These are phyloP conservation scores for Colletotrichum sp. DNA, from an alignment of 2,329 filamentous ascomycete genomes.

Conservation along the genomic window DNA sequence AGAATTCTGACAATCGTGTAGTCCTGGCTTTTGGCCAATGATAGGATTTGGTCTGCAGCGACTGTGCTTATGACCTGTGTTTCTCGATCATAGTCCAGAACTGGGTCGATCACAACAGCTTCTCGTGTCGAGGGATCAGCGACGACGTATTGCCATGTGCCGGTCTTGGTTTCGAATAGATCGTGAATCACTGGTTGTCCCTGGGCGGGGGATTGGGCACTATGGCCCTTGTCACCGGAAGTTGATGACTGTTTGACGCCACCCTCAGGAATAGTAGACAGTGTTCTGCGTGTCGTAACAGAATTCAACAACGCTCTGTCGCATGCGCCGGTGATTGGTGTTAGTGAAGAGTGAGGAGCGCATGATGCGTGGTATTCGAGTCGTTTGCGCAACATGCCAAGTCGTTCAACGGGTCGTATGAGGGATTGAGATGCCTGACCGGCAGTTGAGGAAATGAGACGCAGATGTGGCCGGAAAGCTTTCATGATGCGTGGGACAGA, in stretches of 20 bases:
- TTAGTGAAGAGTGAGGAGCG: not conserved
- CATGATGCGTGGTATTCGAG: not conserved
- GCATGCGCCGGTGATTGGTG: not conserved
- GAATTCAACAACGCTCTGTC: not conserved
- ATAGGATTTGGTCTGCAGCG: conserved; percentile 58
- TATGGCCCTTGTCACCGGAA: not conserved
- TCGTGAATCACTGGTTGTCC: conserved; percentile 40
- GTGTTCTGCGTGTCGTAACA: not conserved
- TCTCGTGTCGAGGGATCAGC: conserved; percentile 52
- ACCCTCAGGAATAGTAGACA: not conserved
- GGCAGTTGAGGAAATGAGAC: not conserved
- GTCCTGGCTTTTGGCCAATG: conserved; percentile 42
- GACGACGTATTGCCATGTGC: conserved; percentile 67
- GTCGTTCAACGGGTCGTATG: not conserved
- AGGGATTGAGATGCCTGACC: not conserved
- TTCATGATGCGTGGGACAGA: not conserved
- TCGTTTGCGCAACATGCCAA: not conserved
- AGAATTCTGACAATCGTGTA: conserved; percentile 59
- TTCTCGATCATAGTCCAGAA: conserved; percentile 59
- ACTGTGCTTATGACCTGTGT: conserved; percentile 49
- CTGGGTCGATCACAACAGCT: conserved; percentile 66
- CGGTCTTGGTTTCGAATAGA: conserved; percentile 43
- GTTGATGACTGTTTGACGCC: not conserved
- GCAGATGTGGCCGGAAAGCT: not conserved
- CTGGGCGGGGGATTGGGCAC: not conserved